Base-by-base conservation (phyloP, 371 early-diverging fungal genomes). In the Mucor racemosus region DNA sequence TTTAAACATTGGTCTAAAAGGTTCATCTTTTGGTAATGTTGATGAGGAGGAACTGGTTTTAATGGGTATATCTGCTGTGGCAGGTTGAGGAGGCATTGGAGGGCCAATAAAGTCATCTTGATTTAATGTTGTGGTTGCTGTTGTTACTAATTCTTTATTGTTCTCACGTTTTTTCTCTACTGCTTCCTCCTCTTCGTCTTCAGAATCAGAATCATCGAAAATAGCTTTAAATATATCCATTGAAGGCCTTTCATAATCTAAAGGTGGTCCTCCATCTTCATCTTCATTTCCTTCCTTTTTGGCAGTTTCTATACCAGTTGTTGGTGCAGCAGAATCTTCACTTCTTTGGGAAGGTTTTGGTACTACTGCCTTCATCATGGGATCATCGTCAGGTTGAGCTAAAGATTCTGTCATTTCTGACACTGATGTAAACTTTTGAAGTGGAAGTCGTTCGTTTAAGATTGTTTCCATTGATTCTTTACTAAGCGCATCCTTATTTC, bases 171-270 rank as follows among this genome's bases (percentile, higher is more conserved):
- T 50, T 46, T 59, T 35, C 31, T 68, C 34, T 19, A 69, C 77
- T 21, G 77, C 77, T 15, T 80, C 78, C 9, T 81, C 79, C 26
- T 80, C 82, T 17, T 86, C 88, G 0, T 84, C 81, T 61, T 86
- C 86, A 13, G 77, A 73, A 36, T 89, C 89, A 21, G 88, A 86
- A 38, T 90, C 85, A 34, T 89, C 92, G 76, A 94, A 94, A 57
- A 94, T 94, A 8, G 92, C 92, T 64, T 91, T 90, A 64, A 94
- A 94, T n/a, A 94, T 87, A 71, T 94, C 94, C 90, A 94, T 91
- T 0, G 91, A 77, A 2, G 94, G 94, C 58, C 92, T 79, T 41
- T 87, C 89, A 68, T 79, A 75, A 46, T 82, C 72, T 17, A 77
- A 21, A 9, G 53, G 60, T 33, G 53, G 38, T 7, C 60, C 53